A percentile compares a stretch with the other conserved stretches of the same genome.
Evolutionary conservation across 2,329 filamentous ascomycete genomes (phyloP).

Genomic region (Didymella lethalis): DNA sequence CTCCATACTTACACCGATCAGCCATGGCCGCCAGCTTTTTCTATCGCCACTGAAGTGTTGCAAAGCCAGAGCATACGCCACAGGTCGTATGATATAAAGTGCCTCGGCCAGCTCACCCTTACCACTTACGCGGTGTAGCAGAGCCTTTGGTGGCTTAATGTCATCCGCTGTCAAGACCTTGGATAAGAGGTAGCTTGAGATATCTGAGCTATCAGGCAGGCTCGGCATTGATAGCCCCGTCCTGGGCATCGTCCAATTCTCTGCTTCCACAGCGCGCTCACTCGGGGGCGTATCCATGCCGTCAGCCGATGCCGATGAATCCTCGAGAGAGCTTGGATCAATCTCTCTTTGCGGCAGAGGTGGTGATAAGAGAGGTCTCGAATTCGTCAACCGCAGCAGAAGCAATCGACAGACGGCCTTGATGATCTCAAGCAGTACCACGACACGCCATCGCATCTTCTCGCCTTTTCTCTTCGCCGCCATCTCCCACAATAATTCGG

Average conservation of each 20-base stretch:
- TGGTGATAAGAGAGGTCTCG: slow-evolving; percentile 81
- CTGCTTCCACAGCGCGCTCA: slow-evolving; percentile 52
- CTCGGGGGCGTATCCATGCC: slow-evolving; percentile 58
- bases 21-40: slow-evolving; percentile 89
- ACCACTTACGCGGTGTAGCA: slow-evolving; percentile 78
- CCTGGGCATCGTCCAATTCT: slow-evolving; percentile 87
- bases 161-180: slow-evolving; percentile 95
- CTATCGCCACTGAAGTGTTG: slow-evolving; percentile 74
- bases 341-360: slow-evolving; percentile 86
- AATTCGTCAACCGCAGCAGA: slow-evolving; percentile 82
- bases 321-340: slow-evolving; percentile 69
- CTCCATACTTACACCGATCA: slow-evolving; percentile 84
- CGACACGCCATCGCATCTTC: slow-evolving; percentile 81
- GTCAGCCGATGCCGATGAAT: slow-evolving; percentile 55
- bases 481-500: slow-evolving; percentile 98
- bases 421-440: slow-evolving; percentile 82
- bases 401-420: slow-evolving; percentile 86
- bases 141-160: slow-evolving; percentile 86
- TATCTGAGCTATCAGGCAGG: slow-evolving; percentile 80
- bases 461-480: slow-evolving; percentile 86
- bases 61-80: slow-evolving; percentile 85
- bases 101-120: slow-evolving; percentile 86
- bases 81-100: slow-evolving; percentile 88
- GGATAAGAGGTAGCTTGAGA: slow-evolving; percentile 84
- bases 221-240: slow-evolving; percentile 86